These are phyloP conservation scores for Peronospora destructor DNA, from an alignment of 352 stramenopile genomes.

Conservation along the genomic window DNA sequence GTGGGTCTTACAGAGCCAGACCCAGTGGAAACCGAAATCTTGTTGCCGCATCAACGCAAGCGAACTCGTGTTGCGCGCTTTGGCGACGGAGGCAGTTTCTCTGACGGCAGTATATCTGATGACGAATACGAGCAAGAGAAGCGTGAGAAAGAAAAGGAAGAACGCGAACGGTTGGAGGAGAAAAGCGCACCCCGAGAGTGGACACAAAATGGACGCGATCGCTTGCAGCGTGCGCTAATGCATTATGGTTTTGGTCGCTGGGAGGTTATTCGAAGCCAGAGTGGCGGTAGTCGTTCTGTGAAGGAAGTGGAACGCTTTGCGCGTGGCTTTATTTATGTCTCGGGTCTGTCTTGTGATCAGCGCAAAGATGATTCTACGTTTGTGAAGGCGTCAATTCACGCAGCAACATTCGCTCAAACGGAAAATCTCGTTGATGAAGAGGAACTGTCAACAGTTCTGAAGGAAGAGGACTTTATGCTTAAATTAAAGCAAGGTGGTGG, in stretches of 20 bases:
- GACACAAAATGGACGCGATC: conserved; percentile 81
- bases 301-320: conserved; percentile 82
- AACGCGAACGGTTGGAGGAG: conserved; percentile 49
- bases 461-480: conserved; percentile 84
- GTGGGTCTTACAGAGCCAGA: conserved; percentile 81
- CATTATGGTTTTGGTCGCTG: conserved; percentile 82
- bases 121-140: conserved; percentile 44
- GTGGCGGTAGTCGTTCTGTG: conserved; percentile 74
- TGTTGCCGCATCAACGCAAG: conserved; percentile 76
- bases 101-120: conserved; percentile 65
- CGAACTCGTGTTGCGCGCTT: conserved; percentile 82
- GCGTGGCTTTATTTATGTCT: conserved; percentile 83
- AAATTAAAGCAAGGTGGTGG: conserved; percentile 82
- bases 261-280: conserved; percentile 86
- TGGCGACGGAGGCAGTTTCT: conserved; percentile 52
- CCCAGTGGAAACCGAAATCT: conserved; percentile 41
- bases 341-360: conserved; percentile 61
- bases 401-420: conserved; percentile 51
- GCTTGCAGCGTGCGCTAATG: conserved; percentile 81
- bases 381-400: conserved; percentile 73
- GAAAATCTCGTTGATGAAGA: conserved; percentile 73
- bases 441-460: conserved; percentile 61
- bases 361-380: conserved; percentile 80
- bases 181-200: conserved; percentile 71
- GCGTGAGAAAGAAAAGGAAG: conserved; percentile 47